Conservation (phyloP, 139 green algal species). For the Asterochloris erici region DNA sequence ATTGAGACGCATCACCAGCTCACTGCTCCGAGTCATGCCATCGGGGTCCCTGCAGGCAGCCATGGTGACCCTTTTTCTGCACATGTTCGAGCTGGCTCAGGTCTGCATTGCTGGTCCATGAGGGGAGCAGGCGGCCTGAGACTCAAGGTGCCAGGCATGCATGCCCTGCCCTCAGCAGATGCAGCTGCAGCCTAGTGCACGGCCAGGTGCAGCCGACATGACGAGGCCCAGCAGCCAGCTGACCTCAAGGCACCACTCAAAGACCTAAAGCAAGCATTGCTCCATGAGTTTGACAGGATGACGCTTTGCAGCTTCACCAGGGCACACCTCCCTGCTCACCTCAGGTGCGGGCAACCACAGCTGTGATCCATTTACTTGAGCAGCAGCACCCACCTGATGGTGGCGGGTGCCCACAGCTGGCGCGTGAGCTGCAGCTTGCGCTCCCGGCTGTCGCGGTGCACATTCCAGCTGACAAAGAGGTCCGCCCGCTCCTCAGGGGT, state of each 20-base stretch:
- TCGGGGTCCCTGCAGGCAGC: constrained; percentile 1
- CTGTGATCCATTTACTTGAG: background rate
- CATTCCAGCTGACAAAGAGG: constrained; percentile 42
- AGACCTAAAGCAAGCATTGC: no score
- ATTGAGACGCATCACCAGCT: constrained; percentile 20
- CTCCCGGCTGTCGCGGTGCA: constrained; percentile 45
- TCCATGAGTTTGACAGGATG: no score
- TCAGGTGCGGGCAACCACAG: background rate
- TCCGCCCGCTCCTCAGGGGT: constrained; percentile 36
- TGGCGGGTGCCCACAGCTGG: constrained; percentile 35
- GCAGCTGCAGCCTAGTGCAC: no score
- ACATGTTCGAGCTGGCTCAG: background rate
- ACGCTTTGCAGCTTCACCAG: no score
- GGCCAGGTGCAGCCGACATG: no score
- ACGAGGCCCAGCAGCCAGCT: no score
- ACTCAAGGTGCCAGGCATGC: no score
- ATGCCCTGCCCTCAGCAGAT: no score
- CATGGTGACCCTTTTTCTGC: background rate
- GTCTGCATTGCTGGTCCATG: background rate
- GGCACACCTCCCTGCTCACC: no score
- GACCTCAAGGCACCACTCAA: no score
- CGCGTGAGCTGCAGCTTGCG: constrained; percentile 58
- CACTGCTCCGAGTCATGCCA: constrained; percentile 12
- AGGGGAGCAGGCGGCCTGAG: background rate
- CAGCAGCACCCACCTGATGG: constrained; percentile 9